phyloP scores from a whole-genome alignment of 768 basidiomycete genomes.

The Mycena polygramma region DNA sequence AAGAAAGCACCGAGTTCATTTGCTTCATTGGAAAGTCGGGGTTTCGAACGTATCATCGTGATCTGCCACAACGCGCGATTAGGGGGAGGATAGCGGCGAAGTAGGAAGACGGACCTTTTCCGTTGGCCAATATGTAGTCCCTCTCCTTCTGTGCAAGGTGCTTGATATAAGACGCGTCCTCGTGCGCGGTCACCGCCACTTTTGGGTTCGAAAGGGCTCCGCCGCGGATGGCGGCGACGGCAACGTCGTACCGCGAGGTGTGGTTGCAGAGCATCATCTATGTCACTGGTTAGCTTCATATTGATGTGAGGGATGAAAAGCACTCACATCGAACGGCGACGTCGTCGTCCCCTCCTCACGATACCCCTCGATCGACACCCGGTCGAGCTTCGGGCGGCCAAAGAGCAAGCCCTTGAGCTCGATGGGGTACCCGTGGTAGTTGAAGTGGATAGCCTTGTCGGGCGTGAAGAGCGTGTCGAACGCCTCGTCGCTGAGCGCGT shows the following conservation, averaged over 20 bases:
- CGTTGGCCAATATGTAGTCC: constrained; percentile 71
- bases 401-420: constrained; percentile 78
- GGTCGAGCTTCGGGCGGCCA: constrained; percentile 62
- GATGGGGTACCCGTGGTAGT: constrained; percentile 87
- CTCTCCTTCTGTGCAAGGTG: constrained; percentile 73
- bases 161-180: constrained; percentile 66
- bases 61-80: constrained; percentile 45
- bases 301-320: no score
- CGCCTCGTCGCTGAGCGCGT: constrained; percentile 70
- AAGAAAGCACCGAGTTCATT: no score
- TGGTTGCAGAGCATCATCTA: constrained; percentile 83
- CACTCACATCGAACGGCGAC: constrained; percentile 79
- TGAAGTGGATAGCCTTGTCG: constrained; percentile 79
- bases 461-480: constrained; percentile 82
- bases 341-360: constrained; percentile 85
- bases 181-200: constrained; percentile 71
- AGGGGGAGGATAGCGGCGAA: background rate
- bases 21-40: constrained; percentile 52
- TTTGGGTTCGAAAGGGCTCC: constrained; percentile 66
- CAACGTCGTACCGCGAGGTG: constrained; percentile 77
- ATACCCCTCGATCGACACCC: constrained; percentile 74
- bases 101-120: constrained; percentile 59
- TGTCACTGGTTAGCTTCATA: no score
- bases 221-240: constrained; percentile 69
- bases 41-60: constrained; percentile 61